These are phyloP conservation scores for Calycina herbarum DNA, from an alignment of 2,329 filamentous ascomycete genomes.

Conservation along the genomic window DNA sequence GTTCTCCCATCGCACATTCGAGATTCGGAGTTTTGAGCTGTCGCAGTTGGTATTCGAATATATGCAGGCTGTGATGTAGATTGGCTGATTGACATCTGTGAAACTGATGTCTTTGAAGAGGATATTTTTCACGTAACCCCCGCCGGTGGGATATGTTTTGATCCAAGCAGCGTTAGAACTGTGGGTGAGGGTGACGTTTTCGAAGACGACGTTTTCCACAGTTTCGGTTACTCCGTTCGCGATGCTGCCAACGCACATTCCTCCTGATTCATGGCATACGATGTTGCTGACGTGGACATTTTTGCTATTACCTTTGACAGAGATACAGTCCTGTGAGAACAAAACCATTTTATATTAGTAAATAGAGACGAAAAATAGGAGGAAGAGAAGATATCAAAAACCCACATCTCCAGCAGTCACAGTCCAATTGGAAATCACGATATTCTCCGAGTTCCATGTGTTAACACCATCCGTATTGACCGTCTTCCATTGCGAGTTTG, in stretches of 20 bases:
- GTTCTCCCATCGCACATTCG: conserved; percentile 59
- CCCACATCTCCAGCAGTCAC: conserved; percentile 47
- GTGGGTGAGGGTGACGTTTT: conserved; percentile 42
- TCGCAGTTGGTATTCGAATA: conserved; percentile 46
- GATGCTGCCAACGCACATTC: conserved; percentile 51
- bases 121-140: conserved; percentile 39
- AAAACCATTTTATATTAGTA: neutral
- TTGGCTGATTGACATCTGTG: conserved; percentile 48
- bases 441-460: conserved; percentile 54
- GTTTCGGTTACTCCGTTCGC: conserved; percentile 51
- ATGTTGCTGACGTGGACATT: conserved; percentile 59
- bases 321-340: conserved; percentile 47
- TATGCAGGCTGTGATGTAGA: conserved; percentile 50
- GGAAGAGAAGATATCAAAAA: neutral
- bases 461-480: conserved; percentile 66
- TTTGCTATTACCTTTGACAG: conserved; percentile 58
- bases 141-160: conserved; percentile 39
- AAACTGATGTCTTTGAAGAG: conserved; percentile 36
- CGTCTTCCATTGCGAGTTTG: conserved; percentile 47
- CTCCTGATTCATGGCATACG: conserved; percentile 60
- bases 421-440: conserved; percentile 51
- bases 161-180: conserved; percentile 40
- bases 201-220: conserved; percentile 56
- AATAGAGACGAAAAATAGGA: neutral
- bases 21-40: conserved; percentile 58